Base-by-base conservation (phyloP, 2,329 filamentous ascomycete species). In the Lasiodiplodia gonubiensis region DNA sequence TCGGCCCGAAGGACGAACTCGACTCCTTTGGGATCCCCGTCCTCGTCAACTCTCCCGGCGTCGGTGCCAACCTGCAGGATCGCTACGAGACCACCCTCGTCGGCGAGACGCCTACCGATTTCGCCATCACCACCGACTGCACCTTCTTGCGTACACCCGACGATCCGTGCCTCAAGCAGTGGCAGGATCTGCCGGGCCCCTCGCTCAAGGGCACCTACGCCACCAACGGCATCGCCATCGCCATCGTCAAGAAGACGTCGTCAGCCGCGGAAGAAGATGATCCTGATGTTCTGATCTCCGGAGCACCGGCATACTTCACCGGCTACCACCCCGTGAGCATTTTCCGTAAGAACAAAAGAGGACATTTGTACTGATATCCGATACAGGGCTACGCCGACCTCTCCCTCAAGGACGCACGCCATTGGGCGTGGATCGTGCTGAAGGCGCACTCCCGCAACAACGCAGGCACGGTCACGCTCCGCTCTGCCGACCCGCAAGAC, bases 11-110 rank as follows among this genome's bases (percentile, higher is more conserved):
- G 12, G 73, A 78, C 0, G 84, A 88, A 70, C 82, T 91, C 3
- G 69, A 80, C n/a, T 79, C 80, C 60, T 83, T 86, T 72, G 76
- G 80, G 18, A 90, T 90, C 70, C 35, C 54, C 35, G 35, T 86
- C 0, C 70, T 89, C n/a, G 80, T 84, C 5, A 82, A 90, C 69
- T 84, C 87, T 0, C 85, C 85, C 0, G 86, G 89, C 54, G 88
- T 91, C 2, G 89, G 89, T 4, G 84, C 84, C 67, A 88, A 90
- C 76, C 80, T 91, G 4, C 81, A 88, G 67, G 88, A 91, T 72
- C 87, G 88, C 59, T 85, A 85, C 51, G 85, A 85, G 68, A 81
- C 88, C 25, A 68, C 70, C 27, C 66, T 76, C 42, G 51, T 65
- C 52, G 52, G 63, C 49, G 51, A 65, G n/a, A 46, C 51, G 4